phyloP scores from a whole-genome alignment of 352 stramenopile genomes.

The Pythium periplocum region DNA sequence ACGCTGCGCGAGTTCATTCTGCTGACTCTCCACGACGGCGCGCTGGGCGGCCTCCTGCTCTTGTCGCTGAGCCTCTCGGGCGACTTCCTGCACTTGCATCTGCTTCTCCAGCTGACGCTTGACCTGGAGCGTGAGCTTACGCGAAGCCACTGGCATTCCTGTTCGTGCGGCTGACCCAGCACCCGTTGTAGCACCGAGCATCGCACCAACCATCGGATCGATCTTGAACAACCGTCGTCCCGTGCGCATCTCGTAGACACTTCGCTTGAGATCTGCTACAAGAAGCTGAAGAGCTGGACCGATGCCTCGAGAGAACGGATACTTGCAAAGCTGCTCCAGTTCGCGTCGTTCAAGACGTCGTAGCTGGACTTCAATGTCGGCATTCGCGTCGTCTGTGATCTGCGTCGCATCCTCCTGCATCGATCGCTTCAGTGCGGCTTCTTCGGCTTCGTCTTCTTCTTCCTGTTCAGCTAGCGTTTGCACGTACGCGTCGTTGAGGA shows the following conservation, averaged over 20 bases:
- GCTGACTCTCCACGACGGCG: conserved; percentile 26
- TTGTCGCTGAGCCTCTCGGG: conserved; percentile 14
- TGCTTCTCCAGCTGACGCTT: conserved; percentile 44
- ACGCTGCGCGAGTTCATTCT: conserved; percentile 34
- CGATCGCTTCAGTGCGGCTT: conserved; percentile 13
- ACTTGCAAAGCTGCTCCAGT: conserved; percentile 40
- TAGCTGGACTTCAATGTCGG: conserved; percentile 19
- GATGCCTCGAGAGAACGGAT: conserved; percentile 57
- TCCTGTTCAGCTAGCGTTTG: conserved; percentile 65
- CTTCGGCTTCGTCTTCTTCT: conserved; percentile 33
- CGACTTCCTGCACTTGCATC: conserved; percentile 19
- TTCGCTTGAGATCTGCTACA: conserved; percentile 36
- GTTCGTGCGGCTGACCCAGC: background rate
- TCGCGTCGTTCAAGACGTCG: conserved; percentile 22
- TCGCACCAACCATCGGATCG: conserved; percentile 31
- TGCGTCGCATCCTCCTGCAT: conserved; percentile 2
- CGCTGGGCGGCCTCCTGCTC: conserved; percentile 17
- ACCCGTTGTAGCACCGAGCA: conserved; percentile 11
- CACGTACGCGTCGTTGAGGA: conserved; percentile 72
- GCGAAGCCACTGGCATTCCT: conserved; percentile 17
- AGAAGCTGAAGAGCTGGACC: conserved; percentile 23
- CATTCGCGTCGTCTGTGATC: conserved; percentile 8
- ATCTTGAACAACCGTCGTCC: conserved; percentile 42
- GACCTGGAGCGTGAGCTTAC: conserved; percentile 42
- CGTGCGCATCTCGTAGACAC: conserved; percentile 36